These are phyloP conservation scores for Yamadazyma blattariae DNA, from an alignment of 1,139 yeast genomes.

Conservation along the genomic window DNA sequence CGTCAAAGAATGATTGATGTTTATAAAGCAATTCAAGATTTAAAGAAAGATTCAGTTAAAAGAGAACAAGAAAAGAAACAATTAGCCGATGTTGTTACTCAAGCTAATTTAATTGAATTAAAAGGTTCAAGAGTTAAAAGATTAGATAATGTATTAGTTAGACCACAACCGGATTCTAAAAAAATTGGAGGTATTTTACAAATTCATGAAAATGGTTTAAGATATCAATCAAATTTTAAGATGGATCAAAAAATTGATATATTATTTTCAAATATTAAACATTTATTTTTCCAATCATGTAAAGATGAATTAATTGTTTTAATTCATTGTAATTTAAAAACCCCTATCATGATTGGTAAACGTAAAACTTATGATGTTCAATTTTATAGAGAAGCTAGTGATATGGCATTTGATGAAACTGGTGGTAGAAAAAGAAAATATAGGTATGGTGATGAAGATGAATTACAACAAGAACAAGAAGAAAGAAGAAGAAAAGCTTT, in stretches of 20 bases:
- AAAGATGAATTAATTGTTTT: constrained; percentile 92
- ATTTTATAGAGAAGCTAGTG: constrained; percentile 95
- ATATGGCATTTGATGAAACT: constrained; percentile 95
- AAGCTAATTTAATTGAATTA: constrained; percentile 81
- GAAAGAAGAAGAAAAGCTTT: constrained; percentile 90
- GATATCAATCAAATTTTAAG: constrained; percentile 83
- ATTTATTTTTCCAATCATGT: constrained; percentile 92
- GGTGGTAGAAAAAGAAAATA: constrained; percentile 89
- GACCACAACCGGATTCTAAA: constrained; percentile 96
- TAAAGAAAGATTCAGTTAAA: constrained; percentile 89
- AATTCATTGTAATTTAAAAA: constrained; percentile 88
- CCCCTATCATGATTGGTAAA: constrained; percentile 94
- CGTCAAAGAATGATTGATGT: constrained; percentile 91
- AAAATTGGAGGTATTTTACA: constrained; percentile 89
- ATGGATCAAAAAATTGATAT: constrained; percentile 87
- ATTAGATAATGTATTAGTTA: constrained; percentile 82
- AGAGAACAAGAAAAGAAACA: constrained; percentile 89
- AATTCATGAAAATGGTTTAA: constrained; percentile 93
- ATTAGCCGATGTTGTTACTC: constrained; percentile 91
- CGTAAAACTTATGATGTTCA: constrained; percentile 94
- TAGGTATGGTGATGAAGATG: constrained; percentile 98
- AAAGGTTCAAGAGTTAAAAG: constrained; percentile 78
- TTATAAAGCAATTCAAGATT: constrained; percentile 83
- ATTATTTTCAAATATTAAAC: constrained; percentile 85
- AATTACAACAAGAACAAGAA: constrained; percentile 97